Percentiles rank a stretch among this genome's conserved stretches.
Evolutionary conservation across 805 yeast genomes (phyloP).

Genomic region (Ogataea polymorpha): DNA sequence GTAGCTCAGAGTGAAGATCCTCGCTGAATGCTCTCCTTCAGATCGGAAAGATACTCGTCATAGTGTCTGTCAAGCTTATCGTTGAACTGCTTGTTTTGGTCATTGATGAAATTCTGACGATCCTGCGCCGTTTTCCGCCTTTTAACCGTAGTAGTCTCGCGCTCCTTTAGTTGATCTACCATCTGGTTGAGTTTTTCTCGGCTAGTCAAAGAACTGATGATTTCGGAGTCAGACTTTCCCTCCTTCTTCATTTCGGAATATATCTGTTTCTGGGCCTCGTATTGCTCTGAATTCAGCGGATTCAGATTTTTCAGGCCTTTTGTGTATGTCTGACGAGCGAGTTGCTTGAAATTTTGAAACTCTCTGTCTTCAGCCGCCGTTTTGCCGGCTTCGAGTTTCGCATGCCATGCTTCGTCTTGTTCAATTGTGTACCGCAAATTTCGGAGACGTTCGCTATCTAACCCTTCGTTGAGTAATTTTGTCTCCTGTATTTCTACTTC

Average conservation of each 20-base stretch:
- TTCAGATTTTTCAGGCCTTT: slow-evolving; percentile 45
- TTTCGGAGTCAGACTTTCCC: slow-evolving; percentile 26
- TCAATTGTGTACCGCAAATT: slow-evolving; percentile 59
- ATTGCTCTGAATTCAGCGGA: slow-evolving; percentile 35
- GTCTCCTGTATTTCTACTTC: slow-evolving; percentile 36
- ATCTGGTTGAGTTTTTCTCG: slow-evolving; percentile 32
- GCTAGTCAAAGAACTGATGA: slow-evolving; percentile 34
- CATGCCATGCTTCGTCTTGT: slow-evolving; percentile 64
- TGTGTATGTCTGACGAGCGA: slow-evolving; percentile 60
- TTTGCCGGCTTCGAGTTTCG: slow-evolving; percentile 32
- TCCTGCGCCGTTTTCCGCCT: slow-evolving; percentile 33
- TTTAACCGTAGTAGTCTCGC: slow-evolving; percentile 36
- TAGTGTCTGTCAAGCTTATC: slow-evolving; percentile 61
- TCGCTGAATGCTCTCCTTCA: slow-evolving; percentile 23
- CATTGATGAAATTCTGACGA: slow-evolving; percentile 52
- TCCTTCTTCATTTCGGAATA: slow-evolving; percentile 20
- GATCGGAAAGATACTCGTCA: slow-evolving; percentile 31
- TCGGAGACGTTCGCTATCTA: slow-evolving; percentile 40
- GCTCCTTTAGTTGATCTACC: slow-evolving; percentile 33
- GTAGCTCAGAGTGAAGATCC: slow-evolving; percentile 16
- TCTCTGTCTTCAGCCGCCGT: slow-evolving; percentile 34
- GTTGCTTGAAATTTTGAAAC: slow-evolving; percentile 46
- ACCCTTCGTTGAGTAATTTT: slow-evolving; percentile 37
- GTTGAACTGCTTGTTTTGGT: slow-evolving; percentile 71
- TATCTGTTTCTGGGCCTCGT: slow-evolving; percentile 37